A percentile compares a stretch with the other conserved stretches of the same genome.
Conservation (phyloP, 331 rosid species). For the Telfairia occidentalis region DNA sequence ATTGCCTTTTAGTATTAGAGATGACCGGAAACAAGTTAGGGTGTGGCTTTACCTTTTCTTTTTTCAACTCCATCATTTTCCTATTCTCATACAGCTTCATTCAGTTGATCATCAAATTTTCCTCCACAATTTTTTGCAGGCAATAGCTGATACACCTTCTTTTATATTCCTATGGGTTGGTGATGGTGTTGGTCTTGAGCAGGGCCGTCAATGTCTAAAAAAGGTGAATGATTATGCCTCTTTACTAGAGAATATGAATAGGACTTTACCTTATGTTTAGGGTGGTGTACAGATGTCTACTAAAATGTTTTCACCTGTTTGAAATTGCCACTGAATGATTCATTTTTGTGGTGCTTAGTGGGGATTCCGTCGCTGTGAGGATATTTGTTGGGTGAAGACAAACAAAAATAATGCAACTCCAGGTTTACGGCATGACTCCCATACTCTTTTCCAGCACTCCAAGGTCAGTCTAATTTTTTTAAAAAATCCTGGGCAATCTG, state of each 20-base stretch:
- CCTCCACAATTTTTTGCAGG: constrained; percentile 28
- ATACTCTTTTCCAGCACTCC: constrained; percentile 91
- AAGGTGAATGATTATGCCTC: constrained; percentile 42
- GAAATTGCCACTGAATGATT: neutral
- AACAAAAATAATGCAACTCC: constrained; percentile 76
- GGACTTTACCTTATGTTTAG: constrained; percentile 5
- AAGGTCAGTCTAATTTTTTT: constrained; percentile 39
- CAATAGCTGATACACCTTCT: constrained; percentile 93
- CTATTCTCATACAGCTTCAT: neutral
- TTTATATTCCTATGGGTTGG: constrained; percentile 98
- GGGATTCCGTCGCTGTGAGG: constrained; percentile 96
- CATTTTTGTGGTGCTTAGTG: constrained; percentile 46
- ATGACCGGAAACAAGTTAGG: neutral
- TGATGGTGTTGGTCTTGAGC: constrained; percentile 91
- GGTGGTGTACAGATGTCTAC: neutral
- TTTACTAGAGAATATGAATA: neutral
- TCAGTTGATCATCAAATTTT: neutral
- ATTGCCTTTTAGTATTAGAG: neutral
- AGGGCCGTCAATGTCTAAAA: constrained; percentile 91
- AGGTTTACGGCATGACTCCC: constrained; percentile 81
- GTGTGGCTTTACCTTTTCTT: neutral
- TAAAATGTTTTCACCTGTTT: constrained; percentile 1
- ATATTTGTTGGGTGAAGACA: constrained; percentile 98
- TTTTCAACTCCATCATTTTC: neutral
- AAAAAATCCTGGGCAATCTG: neutral